phyloP scores from a whole-genome alignment of 1,139 yeast species.

The Taphrina deformans region DNA sequence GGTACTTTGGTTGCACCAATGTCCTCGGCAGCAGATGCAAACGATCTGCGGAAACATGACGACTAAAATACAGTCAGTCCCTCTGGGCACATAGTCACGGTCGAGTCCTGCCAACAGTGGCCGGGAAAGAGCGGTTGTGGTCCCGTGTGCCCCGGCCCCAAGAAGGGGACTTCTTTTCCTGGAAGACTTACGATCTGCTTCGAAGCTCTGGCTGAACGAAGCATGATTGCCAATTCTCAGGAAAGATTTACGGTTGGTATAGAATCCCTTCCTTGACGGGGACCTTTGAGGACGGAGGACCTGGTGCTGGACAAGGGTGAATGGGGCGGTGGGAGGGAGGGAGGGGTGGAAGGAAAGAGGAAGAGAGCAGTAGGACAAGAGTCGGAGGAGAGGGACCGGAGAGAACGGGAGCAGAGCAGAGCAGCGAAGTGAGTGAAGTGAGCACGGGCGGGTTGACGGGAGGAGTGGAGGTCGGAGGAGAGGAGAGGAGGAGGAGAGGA shows the following conservation, averaged over 20 bases:
- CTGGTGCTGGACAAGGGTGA: not conserved
- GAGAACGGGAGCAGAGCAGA: no score
- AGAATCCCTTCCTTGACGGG: not conserved
- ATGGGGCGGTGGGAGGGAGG: not conserved
- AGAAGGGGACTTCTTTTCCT: not conserved
- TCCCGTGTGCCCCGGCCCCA: conserved; percentile 1
- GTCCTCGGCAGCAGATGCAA: conserved; percentile 31
- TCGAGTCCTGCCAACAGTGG: not conserved
- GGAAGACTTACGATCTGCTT: conserved; percentile 10
- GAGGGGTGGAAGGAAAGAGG: not conserved
- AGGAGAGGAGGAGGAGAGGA: not conserved
- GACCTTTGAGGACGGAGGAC: not conserved
- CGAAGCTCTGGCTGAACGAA: conserved; percentile 16
- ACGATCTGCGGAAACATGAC: conserved; percentile 18
- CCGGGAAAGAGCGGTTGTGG: not conserved
- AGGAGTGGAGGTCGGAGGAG: not conserved
- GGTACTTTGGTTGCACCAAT: conserved; percentile 31
- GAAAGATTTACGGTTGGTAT: not conserved
- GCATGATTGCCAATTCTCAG: conserved; percentile 11
- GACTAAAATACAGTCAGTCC: not conserved
- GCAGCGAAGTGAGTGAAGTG: no score
- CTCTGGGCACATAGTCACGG: not conserved
- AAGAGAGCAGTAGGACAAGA: not conserved
- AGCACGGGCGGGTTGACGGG: no score
- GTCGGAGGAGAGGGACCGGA: not conserved